Evolutionary conservation across 257 asterid species (phyloP).

Genomic region (Avicennia marina): DNA sequence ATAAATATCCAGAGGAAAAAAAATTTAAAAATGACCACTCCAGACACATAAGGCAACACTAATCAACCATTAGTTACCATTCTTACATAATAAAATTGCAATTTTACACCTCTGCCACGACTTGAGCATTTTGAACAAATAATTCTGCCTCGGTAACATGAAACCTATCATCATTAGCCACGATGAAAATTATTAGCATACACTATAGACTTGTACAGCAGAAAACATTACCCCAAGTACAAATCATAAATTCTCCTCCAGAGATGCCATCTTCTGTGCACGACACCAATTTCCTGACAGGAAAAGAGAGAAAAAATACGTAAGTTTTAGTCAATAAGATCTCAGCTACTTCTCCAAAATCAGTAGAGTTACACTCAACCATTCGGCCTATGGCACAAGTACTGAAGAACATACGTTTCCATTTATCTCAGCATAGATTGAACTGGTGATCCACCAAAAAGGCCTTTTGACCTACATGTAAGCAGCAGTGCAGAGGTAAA

Average conservation of each 20-base stretch:
- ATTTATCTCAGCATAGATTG: slow-evolving; percentile 87
- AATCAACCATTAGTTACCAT: too few species aligned
- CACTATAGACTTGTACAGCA: slow-evolving; percentile 2
- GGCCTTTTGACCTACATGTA: slow-evolving; percentile 79
- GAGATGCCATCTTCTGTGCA: slow-evolving; percentile 98
- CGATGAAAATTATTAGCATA: neutral
- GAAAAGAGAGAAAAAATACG: slow-evolving; percentile 6
- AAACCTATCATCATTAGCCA: neutral
- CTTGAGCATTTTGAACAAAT: too few species aligned
- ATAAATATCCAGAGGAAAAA: too few species aligned
- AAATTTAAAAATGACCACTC: too few species aligned
- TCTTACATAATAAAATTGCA: too few species aligned
- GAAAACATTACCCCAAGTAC: slow-evolving; percentile 75
- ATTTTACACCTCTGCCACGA: too few species aligned
- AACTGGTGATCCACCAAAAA: slow-evolving; percentile 98
- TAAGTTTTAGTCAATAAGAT: neutral
- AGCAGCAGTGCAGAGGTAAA: slow-evolving; percentile 19
- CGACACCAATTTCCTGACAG: slow-evolving; percentile 88
- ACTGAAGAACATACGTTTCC: slow-evolving; percentile 52
- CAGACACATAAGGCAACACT: too few species aligned
- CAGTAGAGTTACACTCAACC: neutral
- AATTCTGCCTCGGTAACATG: too few species aligned
- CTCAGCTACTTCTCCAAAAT: slow-evolving; percentile 2
- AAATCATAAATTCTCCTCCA: slow-evolving; percentile 94
- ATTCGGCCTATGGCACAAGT: neutral